Base-by-base conservation (phyloP, 148 eudicot genomes). In the Heliosperma pusillum region DNA sequence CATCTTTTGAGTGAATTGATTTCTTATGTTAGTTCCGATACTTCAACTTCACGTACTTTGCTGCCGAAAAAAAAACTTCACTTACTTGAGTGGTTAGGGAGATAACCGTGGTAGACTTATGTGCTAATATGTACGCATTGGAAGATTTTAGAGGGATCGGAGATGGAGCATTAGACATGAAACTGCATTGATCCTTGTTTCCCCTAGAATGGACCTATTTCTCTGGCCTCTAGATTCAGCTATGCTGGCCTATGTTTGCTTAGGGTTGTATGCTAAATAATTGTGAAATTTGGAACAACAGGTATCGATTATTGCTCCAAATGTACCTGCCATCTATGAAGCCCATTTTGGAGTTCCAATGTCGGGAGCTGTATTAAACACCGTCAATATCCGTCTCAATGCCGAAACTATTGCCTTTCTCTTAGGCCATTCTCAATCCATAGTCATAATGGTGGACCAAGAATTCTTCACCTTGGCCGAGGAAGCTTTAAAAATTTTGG, bases 281-380 rank as follows among this genome's bases (percentile, higher is more conserved):
- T 77, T 72, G 27, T 25, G 13, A 47, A 47, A 47, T 47, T 47
- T 47, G 53, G 13, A 47, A 47, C 68, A 22, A 73, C 91, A 91
- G 98, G 98, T 93, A 53, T 90, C 98, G 10, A 87, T 93, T 36
- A 89, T 93, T 80, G 95, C 98, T 15, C 98, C 98, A 59, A 93
- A 93, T 69, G 71, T 83, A 59, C 98, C 98, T 13, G 93, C 97
- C 63, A 83, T 88, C 73, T 93, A 87, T 75, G 98, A 93, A 83
- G 91, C 95, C 74, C 98, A 93, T 91, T 93, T 89, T 75, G 97
- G 93, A 70, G 87, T 93, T 72, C 98, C 98, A 53, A 93, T 93
- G 98, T 80, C 90, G 1, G 98, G 98, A 47, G 97, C 98, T 15
- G 98, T 91, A 47, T 59, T 93, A 70, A 91, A 91, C 69, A 83